These are phyloP conservation scores for Malus asiatica DNA, from an alignment of 306 rosid genomes.

Conservation along the genomic window DNA sequence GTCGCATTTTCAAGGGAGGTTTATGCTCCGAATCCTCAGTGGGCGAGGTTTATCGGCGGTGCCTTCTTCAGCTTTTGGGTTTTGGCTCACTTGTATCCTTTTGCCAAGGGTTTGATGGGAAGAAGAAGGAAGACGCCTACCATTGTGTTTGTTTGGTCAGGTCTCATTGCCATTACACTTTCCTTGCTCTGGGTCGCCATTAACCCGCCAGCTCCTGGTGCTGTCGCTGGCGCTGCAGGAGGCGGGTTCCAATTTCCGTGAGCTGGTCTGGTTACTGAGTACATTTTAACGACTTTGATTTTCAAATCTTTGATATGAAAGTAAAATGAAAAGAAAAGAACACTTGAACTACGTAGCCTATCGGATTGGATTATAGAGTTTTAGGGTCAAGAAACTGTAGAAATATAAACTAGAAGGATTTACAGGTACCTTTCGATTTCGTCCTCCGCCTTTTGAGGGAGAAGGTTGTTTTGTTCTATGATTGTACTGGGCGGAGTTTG, in stretches of 20 bases:
- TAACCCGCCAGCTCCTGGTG: slow-evolving; percentile 22
- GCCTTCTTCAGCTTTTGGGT: slow-evolving; percentile 52
- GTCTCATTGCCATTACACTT: slow-evolving; percentile 48
- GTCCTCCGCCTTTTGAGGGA: neutral
- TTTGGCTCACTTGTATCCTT: slow-evolving; percentile 50
- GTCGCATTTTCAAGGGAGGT: slow-evolving; percentile 42
- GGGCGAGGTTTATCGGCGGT: slow-evolving; percentile 45
- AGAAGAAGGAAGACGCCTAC: slow-evolving; percentile 50
- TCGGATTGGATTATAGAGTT: neutral
- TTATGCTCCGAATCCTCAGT: slow-evolving; percentile 28
- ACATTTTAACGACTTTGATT: neutral
- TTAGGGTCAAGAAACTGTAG: neutral
- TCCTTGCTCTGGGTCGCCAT: slow-evolving; percentile 48
- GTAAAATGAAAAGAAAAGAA: too few species aligned
- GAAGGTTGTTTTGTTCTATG: neutral
- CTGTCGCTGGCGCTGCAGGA: neutral
- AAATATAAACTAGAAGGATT: neutral
- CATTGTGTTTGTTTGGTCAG: slow-evolving; percentile 49
- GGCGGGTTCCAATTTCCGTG: slow-evolving; percentile 36
- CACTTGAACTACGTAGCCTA: neutral
- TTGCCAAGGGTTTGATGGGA: slow-evolving; percentile 55
- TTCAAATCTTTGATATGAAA: too few species aligned
- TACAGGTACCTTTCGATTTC: neutral
- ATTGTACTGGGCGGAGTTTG: neutral
- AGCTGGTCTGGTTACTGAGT: neutral